A percentile compares a stretch with the other conserved stretches of the same genome.
Evolutionary conservation across 805 yeast genomes (phyloP).

Genomic region (Barnettozyma pratensis): DNA sequence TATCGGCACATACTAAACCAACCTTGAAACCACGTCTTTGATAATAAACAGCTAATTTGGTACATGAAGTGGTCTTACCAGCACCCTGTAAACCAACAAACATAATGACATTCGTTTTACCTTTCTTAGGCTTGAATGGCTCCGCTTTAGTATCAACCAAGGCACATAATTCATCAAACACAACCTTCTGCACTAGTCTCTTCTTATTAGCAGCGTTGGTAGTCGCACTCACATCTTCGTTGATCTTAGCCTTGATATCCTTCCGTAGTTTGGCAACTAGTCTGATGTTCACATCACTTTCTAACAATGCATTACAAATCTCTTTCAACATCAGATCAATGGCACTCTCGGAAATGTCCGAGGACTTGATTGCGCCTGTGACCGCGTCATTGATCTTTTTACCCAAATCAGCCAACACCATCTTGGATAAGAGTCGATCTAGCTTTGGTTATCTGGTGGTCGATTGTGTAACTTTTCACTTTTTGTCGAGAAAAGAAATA

Average conservation of each 20-base stretch:
- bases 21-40: slow-evolving; percentile 91
- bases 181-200: slow-evolving; percentile 81
- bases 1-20: slow-evolving; percentile 97
- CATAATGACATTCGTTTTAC: slow-evolving; percentile 79
- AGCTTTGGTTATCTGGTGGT: not conserved
- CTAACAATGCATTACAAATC: slow-evolving; percentile 83
- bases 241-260: slow-evolving; percentile 56
- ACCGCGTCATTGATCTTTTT: slow-evolving; percentile 72
- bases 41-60: slow-evolving; percentile 91
- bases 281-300: slow-evolving; percentile 89
- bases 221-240: slow-evolving; percentile 45
- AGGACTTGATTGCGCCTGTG: slow-evolving; percentile 52
- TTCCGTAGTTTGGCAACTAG: slow-evolving; percentile 75
- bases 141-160: slow-evolving; percentile 66
- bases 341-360: slow-evolving; percentile 52
- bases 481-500: not conserved
- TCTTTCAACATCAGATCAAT: slow-evolving; percentile 76
- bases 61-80: slow-evolving; percentile 97
- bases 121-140: slow-evolving; percentile 82
- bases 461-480: not conserved
- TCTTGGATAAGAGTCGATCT: slow-evolving; percentile 18
- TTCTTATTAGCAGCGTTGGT: slow-evolving; percentile 53
- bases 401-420: slow-evolving; percentile 81
- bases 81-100: slow-evolving; percentile 98
- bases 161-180: slow-evolving; percentile 85